A percentile compares a stretch with the other conserved stretches of the same genome.
These are phyloP conservation scores for Botrytis paeoniae DNA, from an alignment of 2,329 filamentous ascomycete genomes.

Conservation along the genomic window DNA sequence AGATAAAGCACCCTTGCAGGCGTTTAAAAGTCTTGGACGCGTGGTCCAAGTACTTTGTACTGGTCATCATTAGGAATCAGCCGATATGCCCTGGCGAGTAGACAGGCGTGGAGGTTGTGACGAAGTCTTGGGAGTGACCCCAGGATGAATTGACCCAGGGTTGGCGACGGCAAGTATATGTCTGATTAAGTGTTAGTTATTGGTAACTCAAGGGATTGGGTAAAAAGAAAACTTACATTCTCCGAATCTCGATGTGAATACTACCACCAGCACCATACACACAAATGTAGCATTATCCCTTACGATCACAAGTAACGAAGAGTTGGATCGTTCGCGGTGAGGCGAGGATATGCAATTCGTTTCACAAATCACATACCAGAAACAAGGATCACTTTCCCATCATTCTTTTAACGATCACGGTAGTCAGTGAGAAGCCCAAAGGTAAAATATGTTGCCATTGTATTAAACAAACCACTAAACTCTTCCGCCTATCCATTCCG, in stretches of 20 bases:
- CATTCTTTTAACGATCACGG: background rate
- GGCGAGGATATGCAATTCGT: background rate
- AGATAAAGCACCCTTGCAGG: background rate
- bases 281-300: background rate
- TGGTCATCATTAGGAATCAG: background rate
- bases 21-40: background rate
- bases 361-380: background rate
- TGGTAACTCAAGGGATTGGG: background rate
- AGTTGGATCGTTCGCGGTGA: background rate
- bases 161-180: background rate
- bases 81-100: background rate
- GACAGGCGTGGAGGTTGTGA: conserved; percentile 1
- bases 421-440: background rate
- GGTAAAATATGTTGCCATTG: background rate
- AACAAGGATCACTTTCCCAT: background rate
- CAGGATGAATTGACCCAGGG: fast-evolving
- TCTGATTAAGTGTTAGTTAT: background rate
- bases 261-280: background rate
- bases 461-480: background rate
- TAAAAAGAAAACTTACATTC: background rate
- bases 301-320: background rate
- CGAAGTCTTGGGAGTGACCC: background rate
- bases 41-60: background rate
- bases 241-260: background rate
- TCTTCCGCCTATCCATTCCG: background rate